phyloP scores from a whole-genome alignment of 345 rosid genomes.

The Eucalyptus fibrosa region DNA sequence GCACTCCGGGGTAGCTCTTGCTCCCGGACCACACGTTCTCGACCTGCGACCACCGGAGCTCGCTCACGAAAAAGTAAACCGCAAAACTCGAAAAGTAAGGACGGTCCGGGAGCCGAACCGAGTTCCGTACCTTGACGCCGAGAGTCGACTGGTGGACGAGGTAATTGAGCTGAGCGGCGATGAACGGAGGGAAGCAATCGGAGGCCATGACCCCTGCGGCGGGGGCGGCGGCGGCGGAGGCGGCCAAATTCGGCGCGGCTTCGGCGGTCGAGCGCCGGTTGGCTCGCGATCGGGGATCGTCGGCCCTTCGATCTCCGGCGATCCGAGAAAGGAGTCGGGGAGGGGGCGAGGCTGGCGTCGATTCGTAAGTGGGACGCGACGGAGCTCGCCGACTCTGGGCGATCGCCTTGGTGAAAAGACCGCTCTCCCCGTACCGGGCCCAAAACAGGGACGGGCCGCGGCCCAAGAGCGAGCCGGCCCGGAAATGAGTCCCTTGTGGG shows the following conservation, averaged over 20 bases:
- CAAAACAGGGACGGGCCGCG: background rate
- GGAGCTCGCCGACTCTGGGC: background rate
- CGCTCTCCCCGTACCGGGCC: background rate
- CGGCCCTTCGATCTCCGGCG: background rate
- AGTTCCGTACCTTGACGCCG: slow-evolving; percentile 36
- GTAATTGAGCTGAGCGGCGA: slow-evolving; percentile 79
- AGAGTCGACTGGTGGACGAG: slow-evolving; percentile 53
- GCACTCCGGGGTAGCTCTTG: slow-evolving; percentile 32
- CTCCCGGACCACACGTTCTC: slow-evolving; percentile 81
- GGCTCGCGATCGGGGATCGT: background rate
- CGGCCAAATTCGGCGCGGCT: background rate
- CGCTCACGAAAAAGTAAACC: background rate
- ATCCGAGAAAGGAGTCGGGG: background rate
- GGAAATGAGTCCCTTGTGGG: background rate
- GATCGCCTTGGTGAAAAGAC: background rate
- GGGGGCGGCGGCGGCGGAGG: background rate
- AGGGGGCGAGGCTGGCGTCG: background rate
- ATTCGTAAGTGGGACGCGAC: background rate
- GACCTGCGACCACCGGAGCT: slow-evolving; percentile 31
- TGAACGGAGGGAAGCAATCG: slow-evolving; percentile 59
- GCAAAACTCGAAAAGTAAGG: background rate
- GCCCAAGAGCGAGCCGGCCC: background rate
- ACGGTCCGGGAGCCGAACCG: background rate
- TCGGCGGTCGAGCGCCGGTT: background rate
- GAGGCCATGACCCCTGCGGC: slow-evolving; percentile 26